A percentile compares a stretch with the other conserved stretches of the same genome.
These are phyloP conservation scores for Puya raimondii DNA, from an alignment of 176 grass and related monocot species.

Conservation along the genomic window DNA sequence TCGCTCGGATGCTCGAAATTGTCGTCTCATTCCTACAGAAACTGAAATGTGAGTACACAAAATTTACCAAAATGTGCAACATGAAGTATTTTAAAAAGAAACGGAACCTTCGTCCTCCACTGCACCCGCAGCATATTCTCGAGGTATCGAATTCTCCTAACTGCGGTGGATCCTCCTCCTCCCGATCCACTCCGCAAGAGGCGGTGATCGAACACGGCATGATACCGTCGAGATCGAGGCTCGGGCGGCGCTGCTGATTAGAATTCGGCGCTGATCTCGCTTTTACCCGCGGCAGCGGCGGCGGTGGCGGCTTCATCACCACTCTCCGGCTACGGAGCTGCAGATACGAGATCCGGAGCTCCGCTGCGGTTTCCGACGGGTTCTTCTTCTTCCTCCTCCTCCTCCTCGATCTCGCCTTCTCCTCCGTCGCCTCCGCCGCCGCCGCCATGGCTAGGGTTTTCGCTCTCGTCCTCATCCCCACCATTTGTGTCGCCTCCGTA, in stretches of 20 bases:
- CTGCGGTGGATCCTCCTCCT: constrained; percentile 38
- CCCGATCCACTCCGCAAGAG: constrained; percentile 23
- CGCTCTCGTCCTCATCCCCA: constrained; percentile 18
- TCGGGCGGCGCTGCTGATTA: neutral
- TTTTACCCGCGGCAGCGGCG: too few species aligned
- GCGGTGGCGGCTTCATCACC: constrained; percentile 28
- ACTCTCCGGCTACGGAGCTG: constrained; percentile 65
- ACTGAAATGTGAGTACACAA: neutral
- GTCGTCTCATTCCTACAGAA: neutral
- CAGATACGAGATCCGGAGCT: constrained; percentile 24
- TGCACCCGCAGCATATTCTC: too few species aligned
- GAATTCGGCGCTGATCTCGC: neutral
- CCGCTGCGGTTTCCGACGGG: neutral
- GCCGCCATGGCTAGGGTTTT: neutral
- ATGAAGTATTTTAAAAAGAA: neutral
- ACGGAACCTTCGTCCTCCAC: neutral
- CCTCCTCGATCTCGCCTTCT: constrained; percentile 6
- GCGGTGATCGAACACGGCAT: constrained; percentile 59
- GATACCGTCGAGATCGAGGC: neutral
- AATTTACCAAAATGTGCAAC: neutral
- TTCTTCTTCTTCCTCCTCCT: neutral
- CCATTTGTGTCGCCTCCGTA: neutral
- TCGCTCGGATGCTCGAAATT: neutral
- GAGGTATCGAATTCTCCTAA: constrained; percentile 1
- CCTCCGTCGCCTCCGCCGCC: constrained; percentile 13